Evolutionary conservation across 1,139 yeast species (phyloP).

Genomic region (Yarrowia galli): DNA sequence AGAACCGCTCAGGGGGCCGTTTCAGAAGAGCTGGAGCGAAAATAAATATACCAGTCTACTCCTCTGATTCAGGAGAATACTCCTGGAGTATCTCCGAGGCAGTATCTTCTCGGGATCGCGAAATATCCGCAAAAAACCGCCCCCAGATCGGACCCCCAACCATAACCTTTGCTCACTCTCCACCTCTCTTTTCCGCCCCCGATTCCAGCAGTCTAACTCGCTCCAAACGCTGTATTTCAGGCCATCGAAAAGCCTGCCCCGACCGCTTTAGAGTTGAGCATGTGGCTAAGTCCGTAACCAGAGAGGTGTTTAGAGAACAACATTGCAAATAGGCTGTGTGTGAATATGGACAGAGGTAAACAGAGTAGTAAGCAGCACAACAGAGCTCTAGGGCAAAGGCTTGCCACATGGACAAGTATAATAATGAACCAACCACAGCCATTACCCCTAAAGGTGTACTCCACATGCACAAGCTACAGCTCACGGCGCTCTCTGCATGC

Average conservation of each 20-base stretch:
- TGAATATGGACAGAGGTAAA: too few species aligned
- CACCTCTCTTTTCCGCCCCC: background rate
- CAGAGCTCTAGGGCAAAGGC: too few species aligned
- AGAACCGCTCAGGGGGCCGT: background rate
- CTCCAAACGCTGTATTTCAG: background rate
- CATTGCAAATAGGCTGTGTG: too few species aligned
- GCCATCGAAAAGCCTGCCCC: background rate
- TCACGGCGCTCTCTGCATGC: slow-evolving; percentile 16
- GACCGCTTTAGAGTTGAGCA: slow-evolving; percentile 1
- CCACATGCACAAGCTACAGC: background rate
- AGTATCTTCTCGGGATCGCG: background rate
- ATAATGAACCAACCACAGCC: too few species aligned
- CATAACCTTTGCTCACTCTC: background rate
- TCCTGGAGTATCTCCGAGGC: background rate
- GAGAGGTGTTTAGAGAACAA: slow-evolving; percentile 10
- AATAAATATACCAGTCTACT: background rate
- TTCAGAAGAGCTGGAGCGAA: background rate
- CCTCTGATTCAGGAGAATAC: background rate
- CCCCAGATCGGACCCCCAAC: background rate
- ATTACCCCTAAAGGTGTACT: background rate
- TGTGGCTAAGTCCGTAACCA: slow-evolving; percentile 29
- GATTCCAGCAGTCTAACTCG: background rate
- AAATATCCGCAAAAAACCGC: background rate
- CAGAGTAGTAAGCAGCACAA: too few species aligned
- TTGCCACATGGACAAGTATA: too few species aligned